Evolutionary conservation across 2,329 filamentous ascomycete species (phyloP), one percentile per base, ranked within the genome.

Genomic region (Phialophora verrucosa): DNA sequence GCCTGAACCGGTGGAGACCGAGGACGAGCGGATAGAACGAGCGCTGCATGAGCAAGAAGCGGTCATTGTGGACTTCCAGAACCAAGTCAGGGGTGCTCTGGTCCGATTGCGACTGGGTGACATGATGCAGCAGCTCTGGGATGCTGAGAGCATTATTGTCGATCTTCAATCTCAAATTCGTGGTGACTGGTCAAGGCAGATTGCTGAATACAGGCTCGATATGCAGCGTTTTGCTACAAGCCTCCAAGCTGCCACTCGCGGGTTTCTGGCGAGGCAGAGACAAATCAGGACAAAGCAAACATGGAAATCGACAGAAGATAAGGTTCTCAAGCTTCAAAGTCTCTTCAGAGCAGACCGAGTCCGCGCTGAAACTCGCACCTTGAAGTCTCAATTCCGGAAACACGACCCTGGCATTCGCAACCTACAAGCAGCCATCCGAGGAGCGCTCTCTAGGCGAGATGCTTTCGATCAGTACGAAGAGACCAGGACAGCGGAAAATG

Each of bases 41-140:
- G 92, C 97, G 76, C 79, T 99, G 3, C 85, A 83, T 14, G 93
- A 96, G 73, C 90, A 92, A 66, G 91, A 95, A 76, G 79, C 78
- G 0, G 80, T 83, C 3, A 88, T 98, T 51, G 73, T 88, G 20
- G 94, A 98, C 66, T 83, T 99, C 31, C 96, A 99, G 76, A 88
- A 91, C 44, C 93, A 97, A 76, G 86, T 93, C 8, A 87, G 92
- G 64, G 95, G 94, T 42, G 93, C 93, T 0, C 76, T 96, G 69
- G 77, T 91, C 56, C 87, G 95, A 62, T 84, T 97, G 75, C 85
- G 84, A 63, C 86, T 98, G 1, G 93, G 92, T 4, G 83, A 90
- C 58, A 84, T 88, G 62, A 98, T 99, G 95, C 91, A 97, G 74
- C 80, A 87, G 51, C 84, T 99, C 3, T 99, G 95, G 95, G 90